phyloP scores from a whole-genome alignment of 164 flowering plant species.

The Liriodendron chinense region DNA sequence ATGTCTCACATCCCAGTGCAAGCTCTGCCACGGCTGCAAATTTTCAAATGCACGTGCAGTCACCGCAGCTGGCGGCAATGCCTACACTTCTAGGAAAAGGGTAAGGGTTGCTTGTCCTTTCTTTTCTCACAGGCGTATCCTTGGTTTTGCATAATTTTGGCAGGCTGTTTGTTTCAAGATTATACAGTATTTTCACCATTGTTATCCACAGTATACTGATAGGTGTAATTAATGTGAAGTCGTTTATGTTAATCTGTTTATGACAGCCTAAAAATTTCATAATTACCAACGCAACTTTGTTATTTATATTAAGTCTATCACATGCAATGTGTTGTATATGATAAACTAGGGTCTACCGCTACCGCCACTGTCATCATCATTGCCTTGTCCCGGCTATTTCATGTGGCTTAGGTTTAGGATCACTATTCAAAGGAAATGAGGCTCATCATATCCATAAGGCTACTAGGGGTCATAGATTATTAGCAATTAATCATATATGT shows the following conservation, averaged over 20 bases:
- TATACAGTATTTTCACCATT: not conserved
- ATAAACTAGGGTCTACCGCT: no score
- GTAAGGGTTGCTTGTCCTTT: constrained; percentile 27
- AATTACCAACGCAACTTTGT: no score
- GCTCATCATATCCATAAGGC: no score
- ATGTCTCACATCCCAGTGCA: constrained; percentile 35
- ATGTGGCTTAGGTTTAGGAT: no score
- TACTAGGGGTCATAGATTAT: no score
- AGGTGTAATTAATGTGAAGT: not conserved
- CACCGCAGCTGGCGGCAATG: constrained; percentile 40
- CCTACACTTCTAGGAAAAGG: constrained; percentile 80
- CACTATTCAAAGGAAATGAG: no score
- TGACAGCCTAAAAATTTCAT: not conserved
- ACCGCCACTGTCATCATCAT: no score
- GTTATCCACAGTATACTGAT: no score
- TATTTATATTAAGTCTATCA: no score
- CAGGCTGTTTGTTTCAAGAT: not conserved
- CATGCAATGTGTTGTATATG: no score
- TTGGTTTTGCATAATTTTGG: not conserved
- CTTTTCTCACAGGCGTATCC: not conserved
- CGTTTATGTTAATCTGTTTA: not conserved
- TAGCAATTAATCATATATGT: no score
- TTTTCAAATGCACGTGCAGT: constrained; percentile 43
- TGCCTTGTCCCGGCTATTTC: no score
- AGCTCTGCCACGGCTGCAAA: constrained; percentile 33